Evolutionary conservation across 305 asterid species (phyloP).

Genomic region (Fraxinus angustifolia): DNA sequence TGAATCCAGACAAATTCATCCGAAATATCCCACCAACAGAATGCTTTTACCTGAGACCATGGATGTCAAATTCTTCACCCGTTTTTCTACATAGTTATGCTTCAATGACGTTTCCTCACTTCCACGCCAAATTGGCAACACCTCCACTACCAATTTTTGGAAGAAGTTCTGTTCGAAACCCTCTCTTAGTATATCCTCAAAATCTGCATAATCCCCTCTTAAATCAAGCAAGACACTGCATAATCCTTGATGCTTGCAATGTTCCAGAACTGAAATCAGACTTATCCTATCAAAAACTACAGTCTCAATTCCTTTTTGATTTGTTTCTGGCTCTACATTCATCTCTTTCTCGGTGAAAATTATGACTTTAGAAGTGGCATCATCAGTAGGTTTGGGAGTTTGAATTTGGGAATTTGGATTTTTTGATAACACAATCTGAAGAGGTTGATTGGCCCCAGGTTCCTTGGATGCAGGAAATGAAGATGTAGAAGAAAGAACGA

Average conservation of each 20-base stretch:
- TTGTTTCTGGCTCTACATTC: slow-evolving; percentile 24
- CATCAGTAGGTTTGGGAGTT: slow-evolving; percentile 24
- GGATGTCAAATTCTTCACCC: slow-evolving; percentile 52
- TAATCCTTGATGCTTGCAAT: slow-evolving; percentile 62
- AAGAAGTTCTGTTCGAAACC: slow-evolving; percentile 56
- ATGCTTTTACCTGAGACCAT: slow-evolving; percentile 43
- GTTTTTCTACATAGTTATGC: slow-evolving; percentile 24
- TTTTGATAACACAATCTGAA: slow-evolving; percentile 46
- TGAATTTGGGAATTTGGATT: slow-evolving; percentile 25
- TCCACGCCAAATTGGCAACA: slow-evolving; percentile 57
- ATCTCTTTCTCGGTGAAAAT: slow-evolving; percentile 41
- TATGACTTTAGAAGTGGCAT: slow-evolving; percentile 37
- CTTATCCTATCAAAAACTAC: slow-evolving; percentile 38
- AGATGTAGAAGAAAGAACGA: slow-evolving; percentile 44
- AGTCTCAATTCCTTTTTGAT: slow-evolving; percentile 43
- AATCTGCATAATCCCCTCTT: slow-evolving; percentile 37
- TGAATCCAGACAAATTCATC: slow-evolving; percentile 5
- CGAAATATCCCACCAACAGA: slow-evolving; percentile 73
- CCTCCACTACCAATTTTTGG: slow-evolving; percentile 78
- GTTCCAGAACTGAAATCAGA: slow-evolving; percentile 56
- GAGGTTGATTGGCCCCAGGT: slow-evolving; percentile 81
- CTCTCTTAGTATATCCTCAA: slow-evolving; percentile 56
- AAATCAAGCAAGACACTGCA: slow-evolving; percentile 75
- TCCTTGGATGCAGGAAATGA: slow-evolving; percentile 59
- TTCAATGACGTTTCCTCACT: slow-evolving; percentile 20